Percentiles rank a stretch among this genome's conserved stretches.
These are phyloP conservation scores for Buddleja alternifolia DNA, from an alignment of 257 asterid genomes.

Conservation along the genomic window DNA sequence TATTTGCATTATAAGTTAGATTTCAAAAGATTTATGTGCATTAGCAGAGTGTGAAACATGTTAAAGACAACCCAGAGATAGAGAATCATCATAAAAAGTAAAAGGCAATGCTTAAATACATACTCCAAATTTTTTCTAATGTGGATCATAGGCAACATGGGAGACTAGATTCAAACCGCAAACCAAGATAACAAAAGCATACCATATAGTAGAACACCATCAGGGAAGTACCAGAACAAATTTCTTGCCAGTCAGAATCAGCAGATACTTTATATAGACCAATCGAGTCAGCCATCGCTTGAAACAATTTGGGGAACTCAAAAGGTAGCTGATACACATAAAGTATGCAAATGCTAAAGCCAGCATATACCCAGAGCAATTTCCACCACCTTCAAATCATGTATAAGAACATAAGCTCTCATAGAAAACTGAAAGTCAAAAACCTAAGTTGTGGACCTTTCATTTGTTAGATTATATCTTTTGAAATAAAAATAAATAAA, in stretches of 20 bases:
- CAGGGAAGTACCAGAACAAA: constrained; percentile 72
- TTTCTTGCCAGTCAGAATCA: constrained; percentile 69
- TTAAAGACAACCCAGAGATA: background rate
- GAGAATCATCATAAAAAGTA: background rate
- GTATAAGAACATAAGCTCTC: constrained; percentile 41
- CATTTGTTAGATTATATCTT: background rate
- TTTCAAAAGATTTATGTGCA: background rate
- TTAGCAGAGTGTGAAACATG: background rate
- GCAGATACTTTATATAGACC: constrained; percentile 66
- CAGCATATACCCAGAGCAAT: constrained; percentile 82
- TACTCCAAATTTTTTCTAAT: background rate
- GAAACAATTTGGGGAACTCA: constrained; percentile 49
- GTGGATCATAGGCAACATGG: constrained; percentile 23
- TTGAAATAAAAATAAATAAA: constrained; percentile 9
- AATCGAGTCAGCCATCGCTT: constrained; percentile 47
- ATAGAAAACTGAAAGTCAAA: constrained; percentile 34
- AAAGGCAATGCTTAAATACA: constrained; percentile 5
- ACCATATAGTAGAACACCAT: constrained; percentile 78
- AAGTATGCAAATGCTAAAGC: constrained; percentile 68
- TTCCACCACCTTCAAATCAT: constrained; percentile 82
- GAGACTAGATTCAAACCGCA: constrained; percentile 29
- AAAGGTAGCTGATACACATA: constrained; percentile 78
- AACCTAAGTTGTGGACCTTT: constrained; percentile 13
- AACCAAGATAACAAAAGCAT: constrained; percentile 43
- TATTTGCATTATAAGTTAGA: background rate